Conservation (phyloP, 1,139 yeast species). For the Candida sanyaensis region DNA sequence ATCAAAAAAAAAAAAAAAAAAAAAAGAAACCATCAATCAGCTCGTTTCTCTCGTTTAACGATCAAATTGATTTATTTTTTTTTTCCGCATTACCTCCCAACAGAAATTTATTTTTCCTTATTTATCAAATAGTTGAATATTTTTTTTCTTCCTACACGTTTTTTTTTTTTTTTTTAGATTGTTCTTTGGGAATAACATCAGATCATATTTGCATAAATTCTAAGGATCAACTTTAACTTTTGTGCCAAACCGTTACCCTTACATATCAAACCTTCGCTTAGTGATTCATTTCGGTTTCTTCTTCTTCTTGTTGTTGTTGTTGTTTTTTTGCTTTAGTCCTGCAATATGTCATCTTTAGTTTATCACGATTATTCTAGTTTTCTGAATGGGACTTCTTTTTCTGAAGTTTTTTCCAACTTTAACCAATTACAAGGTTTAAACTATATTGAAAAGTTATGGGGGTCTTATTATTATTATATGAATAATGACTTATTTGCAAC, state of each 20-base stretch:
- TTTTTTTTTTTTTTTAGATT: too few relatives aligned
- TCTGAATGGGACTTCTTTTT: conserved; percentile 38
- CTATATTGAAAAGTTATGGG: conserved; percentile 65
- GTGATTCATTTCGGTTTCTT: background rate
- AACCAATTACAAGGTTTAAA: conserved; percentile 27
- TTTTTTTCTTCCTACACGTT: too few relatives aligned
- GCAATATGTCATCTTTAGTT: conserved; percentile 19
- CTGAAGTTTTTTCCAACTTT: conserved; percentile 39
- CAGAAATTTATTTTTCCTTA: background rate
- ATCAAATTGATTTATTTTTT: background rate
- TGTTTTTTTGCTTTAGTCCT: background rate
- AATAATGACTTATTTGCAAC: conserved; percentile 81
- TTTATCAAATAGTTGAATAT: too few relatives aligned
- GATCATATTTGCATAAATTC: too few relatives aligned
- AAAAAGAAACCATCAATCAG: background rate
- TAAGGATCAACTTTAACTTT: too few relatives aligned
- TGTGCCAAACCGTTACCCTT: too few relatives aligned
- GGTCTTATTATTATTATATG: conserved; percentile 72
- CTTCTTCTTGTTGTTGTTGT: background rate
- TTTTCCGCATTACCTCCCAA: background rate
- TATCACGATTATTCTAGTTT: conserved; percentile 45
- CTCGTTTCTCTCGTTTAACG: conserved; percentile 1
- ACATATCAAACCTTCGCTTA: background rate
- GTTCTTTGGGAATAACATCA: too few relatives aligned
- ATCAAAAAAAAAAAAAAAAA: background rate